Conservation (phyloP, 2,329 filamentous ascomycete genomes). For the Fusarium sp. region DNA sequence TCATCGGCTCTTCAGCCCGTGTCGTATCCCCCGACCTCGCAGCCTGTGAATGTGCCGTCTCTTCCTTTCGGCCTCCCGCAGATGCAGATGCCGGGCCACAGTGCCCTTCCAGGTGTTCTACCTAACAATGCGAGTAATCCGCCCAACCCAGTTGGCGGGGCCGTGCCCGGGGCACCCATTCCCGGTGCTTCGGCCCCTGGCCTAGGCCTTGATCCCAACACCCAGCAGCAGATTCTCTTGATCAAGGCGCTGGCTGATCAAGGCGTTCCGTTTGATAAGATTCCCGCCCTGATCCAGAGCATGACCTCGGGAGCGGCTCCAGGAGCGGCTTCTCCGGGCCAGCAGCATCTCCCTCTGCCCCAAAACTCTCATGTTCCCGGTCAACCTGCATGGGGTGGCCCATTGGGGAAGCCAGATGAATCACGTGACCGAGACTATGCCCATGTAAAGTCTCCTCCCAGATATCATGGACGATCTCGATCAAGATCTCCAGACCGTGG, state of each 20-base stretch:
- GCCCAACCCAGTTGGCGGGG: slow-evolving; percentile 47
- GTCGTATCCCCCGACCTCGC: slow-evolving; percentile 59
- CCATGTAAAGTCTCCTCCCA: slow-evolving; percentile 71
- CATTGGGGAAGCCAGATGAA: slow-evolving; percentile 52
- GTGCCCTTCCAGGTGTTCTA: slow-evolving; percentile 48
- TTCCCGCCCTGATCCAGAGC: slow-evolving; percentile 69
- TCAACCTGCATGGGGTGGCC: slow-evolving; percentile 49
- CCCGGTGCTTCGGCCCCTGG: slow-evolving; percentile 43
- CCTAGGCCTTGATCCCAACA: slow-evolving; percentile 62
- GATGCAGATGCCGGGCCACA: slow-evolving; percentile 51
- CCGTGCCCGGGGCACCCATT: slow-evolving; percentile 51
- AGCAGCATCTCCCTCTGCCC: slow-evolving; percentile 51
- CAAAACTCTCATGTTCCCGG: slow-evolving; percentile 57
- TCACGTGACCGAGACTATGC: slow-evolving; percentile 70
- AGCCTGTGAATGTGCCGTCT: slow-evolving; percentile 70
- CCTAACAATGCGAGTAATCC: slow-evolving; percentile 45
- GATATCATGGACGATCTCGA: slow-evolving; percentile 73
- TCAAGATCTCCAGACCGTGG: slow-evolving; percentile 84
- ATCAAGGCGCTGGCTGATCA: slow-evolving; percentile 81
- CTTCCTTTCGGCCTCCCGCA: slow-evolving; percentile 56
- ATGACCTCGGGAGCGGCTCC: slow-evolving; percentile 54
- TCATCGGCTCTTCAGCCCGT: slow-evolving; percentile 46
- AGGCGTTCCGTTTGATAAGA: slow-evolving; percentile 82
- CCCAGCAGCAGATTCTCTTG: slow-evolving; percentile 79
- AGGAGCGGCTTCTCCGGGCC: slow-evolving; percentile 43